Evolutionary conservation across 2,329 filamentous ascomycete species (phyloP), one percentile per base, ranked within the genome.

Genomic region (Coniochaeta ligniaria): DNA sequence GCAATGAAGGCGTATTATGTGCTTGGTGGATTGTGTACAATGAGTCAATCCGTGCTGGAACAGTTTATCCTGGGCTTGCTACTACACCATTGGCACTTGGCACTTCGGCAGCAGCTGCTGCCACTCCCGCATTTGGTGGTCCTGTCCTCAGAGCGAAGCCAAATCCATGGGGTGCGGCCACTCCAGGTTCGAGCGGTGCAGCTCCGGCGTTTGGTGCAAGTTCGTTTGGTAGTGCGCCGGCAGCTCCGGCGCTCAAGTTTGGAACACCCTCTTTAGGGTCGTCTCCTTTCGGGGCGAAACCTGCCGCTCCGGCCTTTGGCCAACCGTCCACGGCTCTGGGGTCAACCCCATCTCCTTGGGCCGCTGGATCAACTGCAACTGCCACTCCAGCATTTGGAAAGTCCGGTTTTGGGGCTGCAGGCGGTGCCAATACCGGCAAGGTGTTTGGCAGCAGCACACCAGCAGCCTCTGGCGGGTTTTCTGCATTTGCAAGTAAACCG

Each of bases 21-120:
- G 83, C 87, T 14, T 99, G 94, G 92, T 97, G 94, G 91, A 76
- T 98, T 50, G 83, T 98, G 22, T 97, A 97, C 75, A 85, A 89
- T 38, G 92, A 96, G 47, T 92, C 94, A 1, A 87, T 99, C 63
- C 85, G 88, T 62, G 80, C 88, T 66, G 87, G 87, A 3, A 85
- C 84, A 7, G 83, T 85, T 0, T 98, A 92, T 72, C 83, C 88
- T 45, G 90, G 89, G 5, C 78, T 97, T 64, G 77, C 81, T 45
- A 77, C 75, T 24, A 65, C 64, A 1, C 60, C 72, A 1, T 72
- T 79, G 20, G 66, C 76, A 1, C 82, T 83, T 66, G 78, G 77
- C 6, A 69, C 76, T 22, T 59, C 75, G n/a, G 64, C 54, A 22
- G 17, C 54, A 35, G 31, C 33, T 26, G 12, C 54, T 38, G 63